These are phyloP conservation scores for Leishmania amazonensis DNA, from an alignment of 208 protist genomes.

Conservation along the genomic window DNA sequence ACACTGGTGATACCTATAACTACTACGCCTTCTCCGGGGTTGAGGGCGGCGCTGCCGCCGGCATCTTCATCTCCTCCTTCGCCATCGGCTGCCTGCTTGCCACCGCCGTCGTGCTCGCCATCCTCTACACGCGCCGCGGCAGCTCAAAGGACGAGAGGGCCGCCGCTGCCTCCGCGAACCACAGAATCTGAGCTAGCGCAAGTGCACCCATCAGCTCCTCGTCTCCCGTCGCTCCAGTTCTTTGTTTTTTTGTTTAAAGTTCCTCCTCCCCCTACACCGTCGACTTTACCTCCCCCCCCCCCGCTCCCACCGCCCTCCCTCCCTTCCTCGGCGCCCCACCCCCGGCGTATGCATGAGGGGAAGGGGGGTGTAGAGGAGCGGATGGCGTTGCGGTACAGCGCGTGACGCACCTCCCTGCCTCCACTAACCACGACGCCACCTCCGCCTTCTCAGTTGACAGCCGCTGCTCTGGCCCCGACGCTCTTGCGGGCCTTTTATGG, in stretches of 20 bases:
- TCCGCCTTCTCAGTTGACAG: no score
- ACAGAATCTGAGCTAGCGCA: not conserved
- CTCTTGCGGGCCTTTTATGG: no score
- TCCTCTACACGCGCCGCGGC: not conserved
- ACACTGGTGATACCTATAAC: conserved; percentile 26
- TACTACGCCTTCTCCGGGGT: conserved; percentile 29
- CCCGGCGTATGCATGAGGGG: no score
- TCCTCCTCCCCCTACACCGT: not conserved
- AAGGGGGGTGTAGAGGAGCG: no score
- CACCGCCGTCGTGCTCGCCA: conserved; percentile 7
- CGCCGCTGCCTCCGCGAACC: not conserved
- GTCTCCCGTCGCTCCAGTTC: not conserved
- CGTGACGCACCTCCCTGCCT: no score
- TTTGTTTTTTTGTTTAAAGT: not conserved
- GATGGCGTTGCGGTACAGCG: no score
- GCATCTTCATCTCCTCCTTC: conserved; percentile 24
- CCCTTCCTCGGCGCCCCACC: no score
- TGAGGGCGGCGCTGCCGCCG: conserved; percentile 12
- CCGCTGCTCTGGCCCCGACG: not conserved
- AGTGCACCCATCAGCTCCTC: not conserved
- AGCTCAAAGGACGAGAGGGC: not conserved
- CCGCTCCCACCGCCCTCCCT: no score
- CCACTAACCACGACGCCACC: no score
- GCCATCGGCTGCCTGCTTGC: conserved; percentile 17
- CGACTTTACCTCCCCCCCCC: no score